Evolutionary conservation across 2,329 filamentous ascomycete genomes (phyloP).

Genomic region (Diaporthe sp.): DNA sequence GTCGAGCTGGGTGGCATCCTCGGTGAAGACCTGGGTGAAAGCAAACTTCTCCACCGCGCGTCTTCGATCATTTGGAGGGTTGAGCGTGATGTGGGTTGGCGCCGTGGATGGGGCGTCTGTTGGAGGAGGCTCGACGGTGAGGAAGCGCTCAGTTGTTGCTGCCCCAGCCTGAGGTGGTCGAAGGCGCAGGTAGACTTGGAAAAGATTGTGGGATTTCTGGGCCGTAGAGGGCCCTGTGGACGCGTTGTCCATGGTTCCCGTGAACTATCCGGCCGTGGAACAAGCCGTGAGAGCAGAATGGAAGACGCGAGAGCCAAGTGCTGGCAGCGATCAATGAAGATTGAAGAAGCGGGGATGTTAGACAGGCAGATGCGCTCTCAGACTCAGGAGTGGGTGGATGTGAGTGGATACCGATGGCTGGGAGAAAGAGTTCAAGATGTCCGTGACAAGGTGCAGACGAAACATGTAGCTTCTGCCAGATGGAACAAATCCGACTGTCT

Average conservation of each 20-base stretch:
- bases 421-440: not conserved
- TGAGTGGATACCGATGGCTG: constrained; percentile 19
- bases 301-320: not conserved
- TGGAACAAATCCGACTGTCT: constrained; percentile 4
- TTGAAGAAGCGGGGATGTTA: not conserved
- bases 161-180: constrained; percentile 72
- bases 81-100: constrained; percentile 80
- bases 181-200: constrained; percentile 92
- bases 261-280: not conserved
- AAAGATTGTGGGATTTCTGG: constrained; percentile 70
- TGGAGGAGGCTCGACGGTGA: constrained; percentile 77
- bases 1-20: constrained; percentile 86
- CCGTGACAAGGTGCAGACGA: constrained; percentile 22
- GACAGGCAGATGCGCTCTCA: not conserved
- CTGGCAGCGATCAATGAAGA: not conserved
- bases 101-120: constrained; percentile 51
- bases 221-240: constrained; percentile 38
- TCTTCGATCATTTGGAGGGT: constrained; percentile 87
- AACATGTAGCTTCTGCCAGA: not conserved
- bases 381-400: not conserved
- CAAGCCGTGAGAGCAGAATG: not conserved
- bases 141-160: constrained; percentile 74
- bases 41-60: constrained; percentile 93
- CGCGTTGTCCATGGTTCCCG: constrained; percentile 55
- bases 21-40: constrained; percentile 94